phyloP scores from a whole-genome alignment of 106 monocot genomes.

The Allium cepa region DNA sequence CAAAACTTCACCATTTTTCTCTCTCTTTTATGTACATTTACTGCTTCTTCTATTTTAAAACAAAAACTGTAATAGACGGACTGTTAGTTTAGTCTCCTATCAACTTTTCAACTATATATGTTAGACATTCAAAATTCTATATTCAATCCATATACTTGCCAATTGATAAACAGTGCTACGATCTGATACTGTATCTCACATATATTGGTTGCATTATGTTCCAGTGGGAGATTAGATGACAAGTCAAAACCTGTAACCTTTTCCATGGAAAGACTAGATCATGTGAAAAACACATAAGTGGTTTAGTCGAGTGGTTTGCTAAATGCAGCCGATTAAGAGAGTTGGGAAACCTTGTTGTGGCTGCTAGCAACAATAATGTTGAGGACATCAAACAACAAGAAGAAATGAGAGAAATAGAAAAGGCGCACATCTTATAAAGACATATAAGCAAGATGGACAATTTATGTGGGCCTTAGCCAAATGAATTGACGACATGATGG shows the following conservation, averaged over 20 bases:
- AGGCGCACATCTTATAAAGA: conserved; percentile 86
- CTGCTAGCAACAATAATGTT: conserved; percentile 77
- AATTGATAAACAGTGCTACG: too few relatives aligned
- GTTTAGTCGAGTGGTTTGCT: conserved; percentile 66
- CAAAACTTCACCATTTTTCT: too few relatives aligned
- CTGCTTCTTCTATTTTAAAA: too few relatives aligned
- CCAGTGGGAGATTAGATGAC: conserved; percentile 79
- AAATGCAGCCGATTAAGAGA: too few relatives aligned
- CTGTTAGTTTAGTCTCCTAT: too few relatives aligned
- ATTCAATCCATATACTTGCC: too few relatives aligned
- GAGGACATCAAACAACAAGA: conserved; percentile 72
- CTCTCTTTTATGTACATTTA: too few relatives aligned
- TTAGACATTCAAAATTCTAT: too few relatives aligned
- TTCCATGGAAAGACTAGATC: conserved; percentile 97
- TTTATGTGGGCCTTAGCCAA: conserved; percentile 91
- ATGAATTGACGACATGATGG: conserved; percentile 72
- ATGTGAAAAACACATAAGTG: conserved; percentile 93
- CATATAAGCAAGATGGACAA: conserved; percentile 65
- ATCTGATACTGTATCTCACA: too few relatives aligned
- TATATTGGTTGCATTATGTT: conserved; percentile 9
- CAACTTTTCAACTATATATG: neutral
- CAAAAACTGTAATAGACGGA: too few relatives aligned
- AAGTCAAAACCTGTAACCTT: conserved; percentile 81
- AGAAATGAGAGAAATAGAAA: conserved; percentile 86
- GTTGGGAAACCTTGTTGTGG: conserved; percentile 71